Base-by-base conservation (phyloP, 495 filamentous ascomycete species). In the Aspergillus asperescens region DNA sequence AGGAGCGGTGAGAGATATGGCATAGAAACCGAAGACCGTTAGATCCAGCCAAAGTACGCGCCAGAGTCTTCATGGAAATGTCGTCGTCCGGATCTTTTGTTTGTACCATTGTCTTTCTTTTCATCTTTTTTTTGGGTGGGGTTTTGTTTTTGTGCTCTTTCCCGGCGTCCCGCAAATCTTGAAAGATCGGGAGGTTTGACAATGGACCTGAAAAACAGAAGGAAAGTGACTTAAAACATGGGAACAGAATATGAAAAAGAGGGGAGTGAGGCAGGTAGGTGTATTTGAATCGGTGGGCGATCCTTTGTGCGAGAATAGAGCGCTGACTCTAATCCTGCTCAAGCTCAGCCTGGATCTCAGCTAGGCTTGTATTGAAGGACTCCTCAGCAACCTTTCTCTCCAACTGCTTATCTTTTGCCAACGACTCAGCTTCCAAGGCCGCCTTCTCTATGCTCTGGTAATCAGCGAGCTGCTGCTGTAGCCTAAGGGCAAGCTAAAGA, bases 381-480 rank as follows among this genome's bases (percentile, higher is more conserved):
- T 49, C 32, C 13, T 58, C 49, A 27, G 55, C 61, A 23, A 35
- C 7, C 9, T 46, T 43, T 23, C 29, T 45, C 20, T 59, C 56
- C 3, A 24, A 22, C 4, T 35, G 48, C 28, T 60, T 59, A 16
- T 43, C 42, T 1, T 49, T 39, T 2, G 29, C 42, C 48, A 31
- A 20, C 1, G 16, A 18, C 19, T 53, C 54, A 1, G 48, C 49
- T 18, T 64, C 62, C 9, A 25, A 16, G 3, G 42, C 51, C 4
- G 50, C 56, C 15, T 41, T 54, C 19, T 59, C 48, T 13, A 46
- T 27, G 16, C 37, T 24, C 1, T 52, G 31, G 43, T 55, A 64
- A 24, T 61, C 52, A 19, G 29, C 35, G 3, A 59, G 31, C 20
- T 57, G 44, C 22, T 56, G 51, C 42, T 61, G 62, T 27, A 60